phyloP scores from a whole-genome alignment of 345 rosid genomes.

The Firmiana major region DNA sequence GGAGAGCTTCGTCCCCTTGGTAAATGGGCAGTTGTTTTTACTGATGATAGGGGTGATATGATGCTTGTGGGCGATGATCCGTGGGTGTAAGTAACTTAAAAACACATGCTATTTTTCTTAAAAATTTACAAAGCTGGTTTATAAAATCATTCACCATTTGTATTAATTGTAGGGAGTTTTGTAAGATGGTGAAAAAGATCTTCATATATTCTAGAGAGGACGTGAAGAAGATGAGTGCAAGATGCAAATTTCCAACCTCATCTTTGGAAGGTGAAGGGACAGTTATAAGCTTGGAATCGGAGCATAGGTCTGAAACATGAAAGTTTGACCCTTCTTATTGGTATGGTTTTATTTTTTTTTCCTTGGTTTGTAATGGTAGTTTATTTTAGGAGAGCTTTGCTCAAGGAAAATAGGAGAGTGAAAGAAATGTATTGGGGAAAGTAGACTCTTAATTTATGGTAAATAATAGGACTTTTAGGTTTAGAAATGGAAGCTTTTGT shows the following conservation, averaged over 20 bases:
- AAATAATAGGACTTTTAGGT: not conserved
- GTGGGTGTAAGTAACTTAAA: slow-evolving; percentile 53
- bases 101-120: not conserved
- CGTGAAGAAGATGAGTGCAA: slow-evolving; percentile 46
- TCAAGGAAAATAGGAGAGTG: slow-evolving; percentile 8
- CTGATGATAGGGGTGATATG: slow-evolving; percentile 67
- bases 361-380: slow-evolving; percentile 11
- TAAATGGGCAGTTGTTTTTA: slow-evolving; percentile 64
- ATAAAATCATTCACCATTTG: not conserved
- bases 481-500: slow-evolving; percentile 25
- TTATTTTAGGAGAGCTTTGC: slow-evolving; percentile 20
- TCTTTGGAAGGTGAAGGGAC: slow-evolving; percentile 35
- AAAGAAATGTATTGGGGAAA: not conserved
- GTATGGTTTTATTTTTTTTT: slow-evolving; percentile 2
- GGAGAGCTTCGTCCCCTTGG: slow-evolving; percentile 46
- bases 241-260: slow-evolving; percentile 27
- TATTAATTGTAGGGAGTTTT: slow-evolving; percentile 52
- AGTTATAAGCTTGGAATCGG: slow-evolving; percentile 36
- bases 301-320: slow-evolving; percentile 30
- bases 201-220: slow-evolving; percentile 54
- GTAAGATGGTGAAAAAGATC: slow-evolving; percentile 68
- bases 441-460: not conserved
- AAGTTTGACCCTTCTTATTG: not conserved
- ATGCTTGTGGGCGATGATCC: slow-evolving; percentile 79
- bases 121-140: not conserved